phyloP scores from a whole-genome alignment of 331 rosid species.

The Telfairia occidentalis region DNA sequence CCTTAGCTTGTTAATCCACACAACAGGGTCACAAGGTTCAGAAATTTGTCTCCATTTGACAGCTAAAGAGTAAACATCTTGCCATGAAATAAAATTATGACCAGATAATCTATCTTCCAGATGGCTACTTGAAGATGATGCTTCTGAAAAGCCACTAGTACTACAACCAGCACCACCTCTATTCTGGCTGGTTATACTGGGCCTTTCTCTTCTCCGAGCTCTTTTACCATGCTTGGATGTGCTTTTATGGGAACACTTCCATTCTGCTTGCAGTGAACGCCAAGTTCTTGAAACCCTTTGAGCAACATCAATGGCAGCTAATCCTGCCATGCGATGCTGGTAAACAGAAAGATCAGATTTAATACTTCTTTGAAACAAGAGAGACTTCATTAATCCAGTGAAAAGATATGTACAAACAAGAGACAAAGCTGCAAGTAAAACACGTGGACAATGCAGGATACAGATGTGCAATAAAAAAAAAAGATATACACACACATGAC shows the following conservation, averaged over 20 bases:
- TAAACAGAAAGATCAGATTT: slow-evolving; percentile 23
- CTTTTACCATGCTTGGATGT: slow-evolving; percentile 58
- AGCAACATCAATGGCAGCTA: slow-evolving; percentile 94
- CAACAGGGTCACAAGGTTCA: slow-evolving; percentile 94
- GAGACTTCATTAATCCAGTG: background rate
- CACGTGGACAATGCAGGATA: background rate
- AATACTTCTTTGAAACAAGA: slow-evolving; percentile 6
- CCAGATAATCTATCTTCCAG: slow-evolving; percentile 54
- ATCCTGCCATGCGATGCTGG: slow-evolving; percentile 99
- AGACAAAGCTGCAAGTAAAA: background rate
- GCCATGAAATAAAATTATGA: slow-evolving; percentile 60
- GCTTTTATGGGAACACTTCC: slow-evolving; percentile 65
- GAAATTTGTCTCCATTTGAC: slow-evolving; percentile 95
- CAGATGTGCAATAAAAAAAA: background rate
- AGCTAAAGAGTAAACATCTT: slow-evolving; percentile 69
- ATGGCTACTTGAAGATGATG: slow-evolving; percentile 41
- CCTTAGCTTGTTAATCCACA: slow-evolving; percentile 95
- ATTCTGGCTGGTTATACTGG: slow-evolving; percentile 60
- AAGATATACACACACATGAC: background rate
- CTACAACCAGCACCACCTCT: slow-evolving; percentile 98
- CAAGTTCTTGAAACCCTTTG: slow-evolving; percentile 91
- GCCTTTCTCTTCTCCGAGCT: slow-evolving; percentile 68
- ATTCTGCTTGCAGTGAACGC: slow-evolving; percentile 63
- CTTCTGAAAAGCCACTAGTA: slow-evolving; percentile 56
- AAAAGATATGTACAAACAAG: background rate